These are phyloP conservation scores for Tothia fuscella DNA, from an alignment of 2,329 filamentous ascomycete genomes.

Conservation along the genomic window DNA sequence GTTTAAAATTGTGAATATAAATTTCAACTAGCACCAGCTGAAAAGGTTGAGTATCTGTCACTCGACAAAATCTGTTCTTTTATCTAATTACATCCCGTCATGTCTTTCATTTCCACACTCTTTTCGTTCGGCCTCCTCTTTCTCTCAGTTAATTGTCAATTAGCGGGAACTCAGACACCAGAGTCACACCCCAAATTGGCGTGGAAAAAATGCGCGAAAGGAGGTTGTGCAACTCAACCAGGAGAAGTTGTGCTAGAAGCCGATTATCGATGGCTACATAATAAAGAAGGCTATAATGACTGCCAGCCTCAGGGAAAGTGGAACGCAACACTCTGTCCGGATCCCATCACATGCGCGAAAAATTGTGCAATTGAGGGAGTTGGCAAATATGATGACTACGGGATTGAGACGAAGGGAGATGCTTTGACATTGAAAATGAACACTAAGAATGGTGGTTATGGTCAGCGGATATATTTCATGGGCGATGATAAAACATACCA, in stretches of 20 bases:
- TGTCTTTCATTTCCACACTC: neutral
- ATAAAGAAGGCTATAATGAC: slow-evolving; percentile 30
- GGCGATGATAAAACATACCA: slow-evolving; percentile 19
- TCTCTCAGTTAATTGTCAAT: slow-evolving; percentile 29
- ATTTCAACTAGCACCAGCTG: too few species aligned
- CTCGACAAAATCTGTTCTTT: too few species aligned
- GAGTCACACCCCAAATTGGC: slow-evolving; percentile 31
- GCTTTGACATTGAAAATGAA: slow-evolving; percentile 46
- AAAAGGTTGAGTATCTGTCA: too few species aligned
- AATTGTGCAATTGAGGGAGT: slow-evolving; percentile 32
- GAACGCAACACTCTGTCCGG: slow-evolving; percentile 29
- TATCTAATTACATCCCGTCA: too few species aligned
- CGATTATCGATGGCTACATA: slow-evolving; percentile 41
- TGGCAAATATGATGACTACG: slow-evolving; percentile 28
- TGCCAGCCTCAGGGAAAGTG: slow-evolving; percentile 36
- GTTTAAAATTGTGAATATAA: too few species aligned
- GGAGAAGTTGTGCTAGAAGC: slow-evolving; percentile 31
- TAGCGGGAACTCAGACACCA: slow-evolving; percentile 27
- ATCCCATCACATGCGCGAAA: slow-evolving; percentile 25
- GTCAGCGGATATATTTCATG: slow-evolving; percentile 16
- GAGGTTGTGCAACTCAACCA: slow-evolving; percentile 25
- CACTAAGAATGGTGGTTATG: slow-evolving; percentile 35
- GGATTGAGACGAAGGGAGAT: slow-evolving; percentile 41
- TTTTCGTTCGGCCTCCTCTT: slow-evolving; percentile 18
- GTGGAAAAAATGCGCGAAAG: slow-evolving; percentile 29